Evolutionary conservation across 2,329 filamentous ascomycete species (phyloP), one percentile per base, ranked within the genome.

Genomic region (Neoarthrinium moseri): DNA sequence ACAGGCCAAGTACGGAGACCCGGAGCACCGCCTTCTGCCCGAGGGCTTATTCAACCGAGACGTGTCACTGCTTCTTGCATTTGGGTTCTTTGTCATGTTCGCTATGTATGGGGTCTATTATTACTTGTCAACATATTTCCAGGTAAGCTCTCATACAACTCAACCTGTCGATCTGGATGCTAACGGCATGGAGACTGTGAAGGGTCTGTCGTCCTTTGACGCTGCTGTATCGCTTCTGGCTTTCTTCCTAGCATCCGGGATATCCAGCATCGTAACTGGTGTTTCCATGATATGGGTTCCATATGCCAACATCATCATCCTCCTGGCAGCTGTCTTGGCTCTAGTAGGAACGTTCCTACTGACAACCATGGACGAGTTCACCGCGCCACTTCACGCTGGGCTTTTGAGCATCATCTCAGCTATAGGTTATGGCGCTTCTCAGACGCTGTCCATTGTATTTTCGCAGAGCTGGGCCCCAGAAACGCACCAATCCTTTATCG

Each of bases 51-150:
- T 48, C 22, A 39, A 26, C 15, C 33, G 46, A 21, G 46, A 48
- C 12, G 30, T 48, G 8, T 44, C 46, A 13, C 21, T 48, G 6
- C 41, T 48, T 5, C 35, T 48, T 11, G 46, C 40, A 8, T 48
- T 48, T 26, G 46, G 46, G 2, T 48, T 48, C 23, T 48, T 45
- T 21, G 32, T 39, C 3, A 48, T 45, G 46, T 48, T 48, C 36
- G 46, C 46, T 21, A 48, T 48, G 46, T 48, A 44, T 10, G 35
- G 46, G 17, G 46, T 48, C 5, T 48, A 44, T 10, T 48, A 48
- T 32, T 48, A 48, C 27, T 17, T 48, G 4, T 45, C 46, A 18
- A 48, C 46, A 17, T 48, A 48, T 21, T 48, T 44, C 12, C 46
- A 48, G 29, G 41, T 48, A 8, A 32, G 41, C 8, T 13, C 3